Conservation (phyloP, 352 stramenopile genomes). For the Pythium coloratum region DNA sequence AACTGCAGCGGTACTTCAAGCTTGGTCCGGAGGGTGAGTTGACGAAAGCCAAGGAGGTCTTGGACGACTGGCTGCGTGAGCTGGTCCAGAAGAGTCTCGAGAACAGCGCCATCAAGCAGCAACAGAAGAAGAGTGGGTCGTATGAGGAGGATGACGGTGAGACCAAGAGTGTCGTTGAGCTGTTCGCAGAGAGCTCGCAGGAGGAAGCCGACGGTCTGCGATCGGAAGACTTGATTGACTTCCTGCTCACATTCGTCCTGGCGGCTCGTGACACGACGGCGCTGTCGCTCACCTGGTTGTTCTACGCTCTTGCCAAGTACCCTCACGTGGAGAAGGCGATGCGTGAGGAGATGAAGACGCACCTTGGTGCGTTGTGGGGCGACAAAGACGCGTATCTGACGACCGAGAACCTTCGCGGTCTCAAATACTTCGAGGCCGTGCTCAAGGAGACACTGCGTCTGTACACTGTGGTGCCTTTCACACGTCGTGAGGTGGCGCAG, state of each 20-base stretch:
- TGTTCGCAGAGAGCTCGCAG: constrained; percentile 7
- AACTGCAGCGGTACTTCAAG: constrained; percentile 44
- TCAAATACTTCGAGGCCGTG: constrained; percentile 60
- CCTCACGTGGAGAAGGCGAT: constrained; percentile 49
- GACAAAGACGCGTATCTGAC: constrained; percentile 30
- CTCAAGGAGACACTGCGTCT: constrained; percentile 64
- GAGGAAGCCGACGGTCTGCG: constrained; percentile 1
- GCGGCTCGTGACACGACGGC: constrained; percentile 79
- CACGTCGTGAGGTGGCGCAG: constrained; percentile 52
- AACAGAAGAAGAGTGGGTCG: not conserved
- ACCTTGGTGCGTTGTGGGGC: constrained; percentile 4
- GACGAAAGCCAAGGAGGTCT: constrained; percentile 23
- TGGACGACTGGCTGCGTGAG: constrained; percentile 41
- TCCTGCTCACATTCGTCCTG: constrained; percentile 70
- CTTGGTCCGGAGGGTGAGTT: constrained; percentile 41
- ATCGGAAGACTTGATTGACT: constrained; percentile 53
- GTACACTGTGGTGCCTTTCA: constrained; percentile 56
- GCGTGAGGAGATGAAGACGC: constrained; percentile 38
- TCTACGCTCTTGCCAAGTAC: constrained; percentile 65
- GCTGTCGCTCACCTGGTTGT: constrained; percentile 62
- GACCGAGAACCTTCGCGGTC: constrained; percentile 42
- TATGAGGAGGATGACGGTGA: not conserved
- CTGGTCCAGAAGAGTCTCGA: constrained; percentile 35
- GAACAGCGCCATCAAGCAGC: constrained; percentile 7
- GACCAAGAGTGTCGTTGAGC: constrained; percentile 2